Evolutionary conservation across 805 yeast species (phyloP).

Genomic region (Sugiyamaella floridensis): DNA sequence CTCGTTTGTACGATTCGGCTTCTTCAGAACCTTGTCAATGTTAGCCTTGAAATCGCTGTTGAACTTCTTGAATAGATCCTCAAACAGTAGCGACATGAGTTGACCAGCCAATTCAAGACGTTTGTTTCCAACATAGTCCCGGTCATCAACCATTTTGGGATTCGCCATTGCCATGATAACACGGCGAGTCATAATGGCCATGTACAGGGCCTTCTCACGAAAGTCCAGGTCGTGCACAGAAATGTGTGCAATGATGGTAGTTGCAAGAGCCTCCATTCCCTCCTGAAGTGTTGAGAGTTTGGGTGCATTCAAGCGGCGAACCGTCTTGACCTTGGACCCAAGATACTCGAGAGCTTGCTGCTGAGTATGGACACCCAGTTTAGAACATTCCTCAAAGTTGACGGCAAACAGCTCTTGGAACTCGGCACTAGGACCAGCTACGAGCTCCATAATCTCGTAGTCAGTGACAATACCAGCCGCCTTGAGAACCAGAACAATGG

Average conservation of each 20-base stretch:
- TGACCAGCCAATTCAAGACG: slow-evolving; percentile 97
- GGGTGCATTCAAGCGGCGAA: slow-evolving; percentile 79
- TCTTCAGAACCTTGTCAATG: slow-evolving; percentile 86
- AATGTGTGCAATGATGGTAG: slow-evolving; percentile 92
- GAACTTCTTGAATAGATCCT: slow-evolving; percentile 94
- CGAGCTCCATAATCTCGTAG: slow-evolving; percentile 85
- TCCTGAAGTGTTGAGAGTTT: slow-evolving; percentile 78
- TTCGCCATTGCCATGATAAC: slow-evolving; percentile 93
- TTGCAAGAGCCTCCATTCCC: slow-evolving; percentile 86
- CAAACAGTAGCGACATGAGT: slow-evolving; percentile 87
- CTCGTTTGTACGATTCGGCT: slow-evolving; percentile 90
- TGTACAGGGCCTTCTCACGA: slow-evolving; percentile 87
- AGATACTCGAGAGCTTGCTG: slow-evolving; percentile 88
- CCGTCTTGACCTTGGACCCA: slow-evolving; percentile 86
- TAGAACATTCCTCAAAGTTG: slow-evolving; percentile 90
- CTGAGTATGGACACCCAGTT: slow-evolving; percentile 78
- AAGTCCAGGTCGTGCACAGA: slow-evolving; percentile 79
- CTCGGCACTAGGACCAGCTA: slow-evolving; percentile 81
- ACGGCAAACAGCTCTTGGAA: slow-evolving; percentile 91
- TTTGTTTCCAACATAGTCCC: slow-evolving; percentile 97
- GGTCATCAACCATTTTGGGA: slow-evolving; percentile 93
- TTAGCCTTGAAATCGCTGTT: slow-evolving; percentile 91
- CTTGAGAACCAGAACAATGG: slow-evolving; percentile 84
- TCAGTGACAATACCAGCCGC: slow-evolving; percentile 95
- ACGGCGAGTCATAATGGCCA: slow-evolving; percentile 94